Percentiles rank a stretch among this genome's conserved stretches.
These are phyloP conservation scores for Agapanthus africanus DNA, from an alignment of 106 monocot species.

Conservation along the genomic window DNA sequence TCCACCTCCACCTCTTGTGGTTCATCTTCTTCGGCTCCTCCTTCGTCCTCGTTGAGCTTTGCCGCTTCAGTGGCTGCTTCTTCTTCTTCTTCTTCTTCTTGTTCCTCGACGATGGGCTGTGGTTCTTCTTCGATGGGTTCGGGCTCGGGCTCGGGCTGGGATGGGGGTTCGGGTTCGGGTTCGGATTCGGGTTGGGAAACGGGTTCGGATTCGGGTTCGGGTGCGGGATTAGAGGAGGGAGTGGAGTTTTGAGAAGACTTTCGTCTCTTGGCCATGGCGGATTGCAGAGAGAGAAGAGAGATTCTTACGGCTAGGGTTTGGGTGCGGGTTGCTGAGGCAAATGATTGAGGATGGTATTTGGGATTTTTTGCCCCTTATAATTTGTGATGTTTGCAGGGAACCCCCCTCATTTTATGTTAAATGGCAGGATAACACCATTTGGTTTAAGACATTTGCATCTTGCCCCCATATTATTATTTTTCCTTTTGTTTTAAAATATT, in stretches of 20 bases:
- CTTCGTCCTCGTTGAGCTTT: neutral
- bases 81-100: neutral
- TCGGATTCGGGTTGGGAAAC: neutral
- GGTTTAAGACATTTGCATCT: too few species aligned
- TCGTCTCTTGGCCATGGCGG: conserved; percentile 9
- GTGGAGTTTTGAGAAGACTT: conserved; percentile 6
- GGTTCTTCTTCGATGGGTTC: neutral
- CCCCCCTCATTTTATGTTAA: too few species aligned
- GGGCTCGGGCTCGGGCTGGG: neutral
- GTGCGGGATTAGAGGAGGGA: neutral
- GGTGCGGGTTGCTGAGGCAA: too few species aligned
- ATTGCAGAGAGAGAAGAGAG: neutral
- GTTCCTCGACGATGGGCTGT: neutral
- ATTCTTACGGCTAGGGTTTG: conserved; percentile 10
- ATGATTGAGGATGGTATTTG: too few species aligned
- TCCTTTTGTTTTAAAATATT: too few species aligned
- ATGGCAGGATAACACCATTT: too few species aligned
- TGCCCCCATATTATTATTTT: too few species aligned
- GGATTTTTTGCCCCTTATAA: too few species aligned
- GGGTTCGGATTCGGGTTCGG: neutral
- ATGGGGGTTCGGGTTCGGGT: neutral
- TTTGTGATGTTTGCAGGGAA: too few species aligned
- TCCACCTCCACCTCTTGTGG: conserved; percentile 4
- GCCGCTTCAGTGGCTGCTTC: neutral
- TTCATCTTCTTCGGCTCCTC: neutral